These are phyloP conservation scores for Ajuga reptans DNA, from an alignment of 305 asterid genomes.

Conservation along the genomic window DNA sequence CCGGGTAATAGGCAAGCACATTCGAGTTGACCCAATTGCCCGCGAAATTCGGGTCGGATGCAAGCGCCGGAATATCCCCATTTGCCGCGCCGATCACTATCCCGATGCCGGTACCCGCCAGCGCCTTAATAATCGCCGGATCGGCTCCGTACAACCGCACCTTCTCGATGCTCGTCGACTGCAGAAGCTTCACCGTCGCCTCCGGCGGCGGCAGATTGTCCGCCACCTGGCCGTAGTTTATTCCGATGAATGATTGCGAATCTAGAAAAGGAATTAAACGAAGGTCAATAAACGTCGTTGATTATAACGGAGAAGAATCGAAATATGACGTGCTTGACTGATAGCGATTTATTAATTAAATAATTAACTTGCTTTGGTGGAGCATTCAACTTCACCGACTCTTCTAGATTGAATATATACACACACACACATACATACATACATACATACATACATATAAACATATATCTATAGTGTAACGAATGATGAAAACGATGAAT, in stretches of 20 bases:
- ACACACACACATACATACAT: neutral
- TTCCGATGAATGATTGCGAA: conserved; percentile 72
- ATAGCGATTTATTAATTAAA: neutral
- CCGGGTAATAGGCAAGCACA: conserved; percentile 64
- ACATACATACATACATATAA: too few species aligned
- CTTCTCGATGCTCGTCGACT: conserved; percentile 67
- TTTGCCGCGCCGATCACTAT: conserved; percentile 89
- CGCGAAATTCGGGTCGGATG: conserved; percentile 77
- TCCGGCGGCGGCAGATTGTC: conserved; percentile 85
- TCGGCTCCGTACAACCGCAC: conserved; percentile 91
- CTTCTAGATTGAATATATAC: neutral
- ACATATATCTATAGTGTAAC: neutral
- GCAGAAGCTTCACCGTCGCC: conserved; percentile 67
- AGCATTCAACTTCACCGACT: neutral
- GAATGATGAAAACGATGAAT: neutral
- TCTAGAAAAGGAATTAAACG: conserved; percentile 30
- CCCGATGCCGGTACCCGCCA: conserved; percentile 65
- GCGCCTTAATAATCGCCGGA: conserved; percentile 67
- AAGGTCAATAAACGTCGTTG: neutral
- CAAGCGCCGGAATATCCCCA: conserved; percentile 80
- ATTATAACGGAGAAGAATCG: neutral
- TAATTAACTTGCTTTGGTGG: neutral
- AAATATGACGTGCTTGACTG: neutral
- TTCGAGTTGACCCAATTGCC: conserved; percentile 69
- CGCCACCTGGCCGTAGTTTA: conserved; percentile 79